A percentile compares a stretch with the other conserved stretches of the same genome.
phyloP scores from a whole-genome alignment of 768 basidiomycete genomes.

The Russula griseocarnosa region DNA sequence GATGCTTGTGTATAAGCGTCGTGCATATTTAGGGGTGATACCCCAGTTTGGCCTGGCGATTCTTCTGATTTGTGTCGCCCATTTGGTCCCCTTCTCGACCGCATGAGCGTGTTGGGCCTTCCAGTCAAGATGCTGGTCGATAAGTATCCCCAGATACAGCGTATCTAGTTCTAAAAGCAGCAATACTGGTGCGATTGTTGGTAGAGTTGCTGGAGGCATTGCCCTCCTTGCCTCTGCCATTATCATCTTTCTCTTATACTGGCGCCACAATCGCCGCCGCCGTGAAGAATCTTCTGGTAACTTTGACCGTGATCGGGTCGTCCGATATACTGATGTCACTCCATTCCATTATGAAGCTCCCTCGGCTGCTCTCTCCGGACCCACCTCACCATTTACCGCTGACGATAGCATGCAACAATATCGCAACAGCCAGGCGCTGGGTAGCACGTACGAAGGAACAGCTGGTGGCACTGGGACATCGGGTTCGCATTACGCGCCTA shows the following conservation, averaged over 20 bases:
- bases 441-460: slow-evolving; percentile 25
- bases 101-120: too few species aligned
- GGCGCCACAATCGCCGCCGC: slow-evolving; percentile 32
- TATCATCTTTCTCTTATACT: slow-evolving; percentile 32
- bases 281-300: slow-evolving; percentile 49
- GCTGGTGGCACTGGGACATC: too few species aligned
- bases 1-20: too few species aligned
- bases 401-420: slow-evolving; percentile 33
- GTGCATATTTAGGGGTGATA: too few species aligned
- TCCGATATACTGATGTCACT: slow-evolving; percentile 30
- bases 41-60: too few species aligned
- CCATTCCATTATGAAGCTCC: slow-evolving; percentile 29
- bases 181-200: too few species aligned
- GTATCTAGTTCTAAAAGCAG: slow-evolving; percentile 20
- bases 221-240: slow-evolving; percentile 29
- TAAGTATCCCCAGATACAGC: too few species aligned
- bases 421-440: slow-evolving; percentile 28
- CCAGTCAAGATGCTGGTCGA: too few species aligned
- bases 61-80: too few species aligned
- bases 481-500: slow-evolving; percentile 26
- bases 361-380: slow-evolving; percentile 29
- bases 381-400: slow-evolving; percentile 5
- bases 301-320: slow-evolving; percentile 47
- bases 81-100: too few species aligned
- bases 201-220: slow-evolving; percentile 34